phyloP scores from a whole-genome alignment of 2,329 filamentous ascomycete genomes.

The Chalaropsis thielavioides region DNA sequence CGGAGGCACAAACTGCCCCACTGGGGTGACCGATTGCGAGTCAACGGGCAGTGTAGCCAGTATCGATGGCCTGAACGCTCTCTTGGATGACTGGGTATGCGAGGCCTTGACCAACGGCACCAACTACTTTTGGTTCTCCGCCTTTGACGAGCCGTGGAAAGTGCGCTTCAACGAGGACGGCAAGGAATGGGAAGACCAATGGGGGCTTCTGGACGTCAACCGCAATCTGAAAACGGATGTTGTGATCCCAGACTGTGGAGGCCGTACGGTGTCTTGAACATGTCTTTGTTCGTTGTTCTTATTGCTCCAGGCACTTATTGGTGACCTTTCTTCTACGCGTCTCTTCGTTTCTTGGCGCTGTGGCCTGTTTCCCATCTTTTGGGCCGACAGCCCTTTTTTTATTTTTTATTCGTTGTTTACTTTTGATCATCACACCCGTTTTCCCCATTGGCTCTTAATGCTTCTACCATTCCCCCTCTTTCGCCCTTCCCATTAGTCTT shows the following conservation, averaged over 20 bases:
- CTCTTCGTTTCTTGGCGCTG: background rate
- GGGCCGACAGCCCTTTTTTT: too few relatives aligned
- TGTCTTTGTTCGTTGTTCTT: background rate
- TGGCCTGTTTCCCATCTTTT: background rate
- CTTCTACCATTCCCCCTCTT: too few relatives aligned
- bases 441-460: too few relatives aligned
- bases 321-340: background rate
- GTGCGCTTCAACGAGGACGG: conserved; percentile 50
- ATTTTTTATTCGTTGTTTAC: background rate
- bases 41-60: conserved; percentile 59
- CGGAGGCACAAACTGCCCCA: conserved; percentile 60
- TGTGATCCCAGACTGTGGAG: conserved; percentile 74
- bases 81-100: conserved; percentile 79
- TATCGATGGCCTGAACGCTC: conserved; percentile 66
- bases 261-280: conserved; percentile 43
- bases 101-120: conserved; percentile 65
- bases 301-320: background rate
- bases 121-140: conserved; percentile 94
- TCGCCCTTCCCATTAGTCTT: too few relatives aligned
- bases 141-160: conserved; percentile 97
- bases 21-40: conserved; percentile 36
- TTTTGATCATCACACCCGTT: background rate
- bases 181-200: conserved; percentile 85
- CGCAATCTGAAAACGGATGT: conserved; percentile 73
- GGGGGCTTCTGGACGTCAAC: conserved; percentile 78